Percentiles rank a stretch among this genome's conserved stretches.
Evolutionary conservation across 2,329 filamentous ascomycete species (phyloP).

Genomic region (Trichoderma simmonsii): DNA sequence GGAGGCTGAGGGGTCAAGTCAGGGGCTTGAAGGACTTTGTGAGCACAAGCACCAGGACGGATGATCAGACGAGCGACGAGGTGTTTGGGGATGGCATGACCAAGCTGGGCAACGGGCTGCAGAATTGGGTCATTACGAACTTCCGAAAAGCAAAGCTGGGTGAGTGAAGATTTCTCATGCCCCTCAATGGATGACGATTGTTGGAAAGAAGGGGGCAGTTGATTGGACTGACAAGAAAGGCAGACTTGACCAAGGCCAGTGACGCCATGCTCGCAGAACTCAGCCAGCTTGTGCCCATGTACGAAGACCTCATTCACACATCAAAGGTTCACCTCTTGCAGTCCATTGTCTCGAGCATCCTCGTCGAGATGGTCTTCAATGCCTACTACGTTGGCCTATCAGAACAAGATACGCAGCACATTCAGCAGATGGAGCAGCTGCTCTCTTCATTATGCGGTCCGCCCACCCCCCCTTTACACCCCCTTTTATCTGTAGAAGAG

Average conservation of each 20-base stretch:
- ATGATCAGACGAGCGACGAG: constrained; percentile 63
- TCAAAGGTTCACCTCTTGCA: constrained; percentile 62
- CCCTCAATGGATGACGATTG: no score
- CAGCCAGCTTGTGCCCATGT: constrained; percentile 53
- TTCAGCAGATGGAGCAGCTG: constrained; percentile 48
- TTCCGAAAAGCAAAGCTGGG: constrained; percentile 61
- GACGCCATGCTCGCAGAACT: constrained; percentile 43
- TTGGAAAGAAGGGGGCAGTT: not conserved
- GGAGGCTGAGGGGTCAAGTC: constrained; percentile 56
- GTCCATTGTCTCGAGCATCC: constrained; percentile 55
- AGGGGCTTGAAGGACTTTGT: constrained; percentile 69
- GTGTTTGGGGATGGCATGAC: constrained; percentile 61
- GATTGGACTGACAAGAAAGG: not conserved
- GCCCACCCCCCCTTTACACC: constrained; percentile 5
- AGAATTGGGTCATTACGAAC: constrained; percentile 71
- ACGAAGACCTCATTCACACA: constrained; percentile 50
- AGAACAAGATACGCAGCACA: constrained; percentile 48
- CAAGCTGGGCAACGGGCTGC: constrained; percentile 62
- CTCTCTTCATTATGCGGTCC: constrained; percentile 41
- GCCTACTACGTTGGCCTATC: constrained; percentile 63
- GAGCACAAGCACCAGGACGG: constrained; percentile 61
- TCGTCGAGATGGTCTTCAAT: constrained; percentile 61
- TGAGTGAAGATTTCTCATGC: constrained; percentile 23
- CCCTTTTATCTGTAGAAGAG: not conserved
- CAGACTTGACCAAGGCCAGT: constrained; percentile 45